Evolutionary conservation across 2,329 filamentous ascomycete genomes (phyloP), one percentile per base, ranked within the genome.

Genomic region (Hypomyces perniciosus): DNA sequence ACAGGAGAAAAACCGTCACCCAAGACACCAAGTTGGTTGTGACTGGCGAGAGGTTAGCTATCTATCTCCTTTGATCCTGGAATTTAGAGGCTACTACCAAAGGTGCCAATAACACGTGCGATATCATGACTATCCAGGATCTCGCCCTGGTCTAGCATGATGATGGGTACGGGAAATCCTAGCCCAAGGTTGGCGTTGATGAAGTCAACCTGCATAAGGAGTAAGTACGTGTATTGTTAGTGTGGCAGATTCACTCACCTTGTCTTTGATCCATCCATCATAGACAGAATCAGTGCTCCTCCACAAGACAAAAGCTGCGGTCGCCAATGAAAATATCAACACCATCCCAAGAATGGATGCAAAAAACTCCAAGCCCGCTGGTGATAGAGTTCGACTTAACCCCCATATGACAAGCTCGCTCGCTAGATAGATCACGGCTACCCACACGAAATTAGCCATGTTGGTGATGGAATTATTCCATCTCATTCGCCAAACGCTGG

Each of bases 101-200:
- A 78, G 30, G 69, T 71, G 3, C 64, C 67, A 13, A 75, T 67
- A 6, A 78, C 68, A 13, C 69, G 59, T 5, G 68, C 74, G n/a
- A 78, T 67, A 0, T 64, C 61, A 3, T 50, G 55, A 13, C 61
- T 57, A 13, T 63, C 59, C 6, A 72, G 54, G 8, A 67, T 56
- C 6, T 68, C 54, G 2, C 61, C 58, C n/a, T 64, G 58, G 37
- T 70, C 68, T 10, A 78, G 68, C 65, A 73, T 72, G 2, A 77
- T 62, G 2, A 79, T 68, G 0, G 77, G 76, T 2, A 78, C 68
- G 0, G 73, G 71, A 55, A 79, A 79, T 3, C 73, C 76, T 5
- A 78, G 59, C 0, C 76, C 75, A 56, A 79, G 70, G 58, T 79
- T 73, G 3, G 68, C 62, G 55, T 79, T 79, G 48, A 79, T 67